Evolutionary conservation across 2,329 filamentous ascomycete genomes (phyloP).

Genomic region (Cryphonectria radicalis): DNA sequence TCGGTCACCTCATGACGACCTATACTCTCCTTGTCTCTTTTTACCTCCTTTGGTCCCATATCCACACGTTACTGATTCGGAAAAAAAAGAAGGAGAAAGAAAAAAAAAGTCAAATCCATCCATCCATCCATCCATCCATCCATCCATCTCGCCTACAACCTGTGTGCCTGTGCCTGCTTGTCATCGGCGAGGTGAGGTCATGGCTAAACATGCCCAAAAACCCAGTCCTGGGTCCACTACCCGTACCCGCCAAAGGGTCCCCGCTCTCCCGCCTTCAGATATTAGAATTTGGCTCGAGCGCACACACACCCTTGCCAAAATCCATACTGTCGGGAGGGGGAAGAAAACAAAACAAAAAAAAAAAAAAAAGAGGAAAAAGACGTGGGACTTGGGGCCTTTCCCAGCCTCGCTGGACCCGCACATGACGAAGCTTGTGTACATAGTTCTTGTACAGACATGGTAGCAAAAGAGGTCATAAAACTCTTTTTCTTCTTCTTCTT

Average conservation of each 20-base stretch:
- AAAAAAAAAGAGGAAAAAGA: not conserved
- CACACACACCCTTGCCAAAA: constrained; percentile 27
- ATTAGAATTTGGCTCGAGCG: constrained; percentile 24
- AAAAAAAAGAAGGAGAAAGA: not conserved
- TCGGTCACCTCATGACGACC: not conserved
- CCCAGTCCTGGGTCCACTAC: not conserved
- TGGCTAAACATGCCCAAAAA: constrained; percentile 1
- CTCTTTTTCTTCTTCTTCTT: not conserved
- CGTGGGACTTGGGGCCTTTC: constrained; percentile 15
- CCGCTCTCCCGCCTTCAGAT: constrained; percentile 14
- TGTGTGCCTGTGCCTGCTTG: not conserved
- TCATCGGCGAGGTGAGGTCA: constrained; percentile 12
- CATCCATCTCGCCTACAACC: not conserved
- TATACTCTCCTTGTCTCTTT: not conserved
- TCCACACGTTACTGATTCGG: no score
- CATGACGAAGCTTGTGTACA: constrained; percentile 5
- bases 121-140: not conserved
- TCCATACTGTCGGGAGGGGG: constrained; percentile 10
- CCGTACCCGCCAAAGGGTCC: constrained; percentile 5
- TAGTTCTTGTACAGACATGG: no score
- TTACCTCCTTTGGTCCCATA: not conserved
- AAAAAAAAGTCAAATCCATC: not conserved
- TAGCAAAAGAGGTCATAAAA: not conserved
- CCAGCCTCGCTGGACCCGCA: constrained; percentile 21
- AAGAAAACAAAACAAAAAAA: no score